Base-by-base conservation (phyloP, 73 alveolate genomes). In the Tetrahymena malaccensis region DNA sequence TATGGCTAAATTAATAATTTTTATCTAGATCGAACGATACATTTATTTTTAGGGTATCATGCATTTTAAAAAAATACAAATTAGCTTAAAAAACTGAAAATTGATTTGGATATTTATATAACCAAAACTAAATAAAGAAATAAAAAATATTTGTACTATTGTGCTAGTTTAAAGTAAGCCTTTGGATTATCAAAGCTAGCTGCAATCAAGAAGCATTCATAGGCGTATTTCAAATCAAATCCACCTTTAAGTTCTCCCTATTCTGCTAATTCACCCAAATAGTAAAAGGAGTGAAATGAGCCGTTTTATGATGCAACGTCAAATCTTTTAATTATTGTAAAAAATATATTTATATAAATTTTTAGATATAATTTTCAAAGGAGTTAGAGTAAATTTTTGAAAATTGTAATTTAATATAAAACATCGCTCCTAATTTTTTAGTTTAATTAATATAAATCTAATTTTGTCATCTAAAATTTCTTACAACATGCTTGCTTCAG, bases 241-340 rank as follows among this genome's bases (percentile, higher is more conserved):
- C 96, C 96, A 70, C 96, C 96, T 12, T 94, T 94, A 40, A 89
- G 58, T 70, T 94, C 96, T n/a, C 96, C 96, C 83, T 85, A 43
- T 43, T 94, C 96, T 37, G 96, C 93, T 89, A 94, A 37, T 43
- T 94, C 96, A 70, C 96, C 96, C 19, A 94, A 35, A 40, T 94
- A 94, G 58, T 94, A 94, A 33, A 55, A 94, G 10, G 96, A 94
- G 37, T 94, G 96, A 22, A 44, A 94, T 11, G 93, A 94, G 43
- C 93, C 96, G 43, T 94, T 94, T 34, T 84, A 35, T 43, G 96
- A 94, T 6, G 95, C 93, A 15, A 85, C 94, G 43, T 55, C 58
- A 44, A 94, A 94, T 43, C 94, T 85, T 50, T 50, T 27, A 50
- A 50, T 50, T 56, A 25, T 4, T 35, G 7, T 3, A 5, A 56